Evolutionary conservation across 768 basidiomycete genomes (phyloP).

Genomic region (Rhizopogon rudus): DNA sequence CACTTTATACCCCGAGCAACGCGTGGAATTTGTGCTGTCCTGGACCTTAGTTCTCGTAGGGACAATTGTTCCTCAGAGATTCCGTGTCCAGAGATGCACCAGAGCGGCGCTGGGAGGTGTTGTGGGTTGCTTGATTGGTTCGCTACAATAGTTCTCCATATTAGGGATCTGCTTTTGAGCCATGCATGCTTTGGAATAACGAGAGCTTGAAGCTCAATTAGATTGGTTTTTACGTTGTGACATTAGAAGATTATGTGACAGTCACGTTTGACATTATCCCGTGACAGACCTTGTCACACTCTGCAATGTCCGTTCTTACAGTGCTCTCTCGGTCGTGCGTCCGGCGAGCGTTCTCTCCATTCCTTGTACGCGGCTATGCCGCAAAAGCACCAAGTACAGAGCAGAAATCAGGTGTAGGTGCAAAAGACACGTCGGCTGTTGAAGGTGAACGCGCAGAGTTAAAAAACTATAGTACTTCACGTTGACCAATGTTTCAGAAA

Average conservation of each 20-base stretch:
- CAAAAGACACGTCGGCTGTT: slow-evolving; percentile 7
- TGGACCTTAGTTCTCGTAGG: no score
- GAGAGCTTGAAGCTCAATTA: no score
- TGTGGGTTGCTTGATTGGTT: not conserved
- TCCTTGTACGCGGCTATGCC: slow-evolving; percentile 11
- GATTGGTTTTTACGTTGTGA: no score
- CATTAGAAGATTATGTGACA: not conserved
- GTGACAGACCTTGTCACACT: not conserved
- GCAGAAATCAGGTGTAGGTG: not conserved
- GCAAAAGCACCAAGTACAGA: slow-evolving; percentile 5
- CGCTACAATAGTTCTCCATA: no score
- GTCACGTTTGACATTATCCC: not conserved
- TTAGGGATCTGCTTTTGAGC: no score
- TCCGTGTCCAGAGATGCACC: not conserved
- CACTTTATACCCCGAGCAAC: not conserved
- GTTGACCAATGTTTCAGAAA: slow-evolving; percentile 9
- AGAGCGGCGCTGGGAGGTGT: not conserved
- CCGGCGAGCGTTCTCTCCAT: slow-evolving; percentile 6
- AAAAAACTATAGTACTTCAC: not conserved
- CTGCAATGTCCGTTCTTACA: slow-evolving; percentile 15
- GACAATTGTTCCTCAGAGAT: not conserved
- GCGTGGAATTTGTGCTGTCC: not conserved
- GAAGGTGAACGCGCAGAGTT: slow-evolving; percentile 4
- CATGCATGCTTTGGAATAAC: no score
- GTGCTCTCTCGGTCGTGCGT: slow-evolving; percentile 9